Base-by-base conservation (phyloP, 805 yeast genomes). In the Kluyveromyces lactis region DNA sequence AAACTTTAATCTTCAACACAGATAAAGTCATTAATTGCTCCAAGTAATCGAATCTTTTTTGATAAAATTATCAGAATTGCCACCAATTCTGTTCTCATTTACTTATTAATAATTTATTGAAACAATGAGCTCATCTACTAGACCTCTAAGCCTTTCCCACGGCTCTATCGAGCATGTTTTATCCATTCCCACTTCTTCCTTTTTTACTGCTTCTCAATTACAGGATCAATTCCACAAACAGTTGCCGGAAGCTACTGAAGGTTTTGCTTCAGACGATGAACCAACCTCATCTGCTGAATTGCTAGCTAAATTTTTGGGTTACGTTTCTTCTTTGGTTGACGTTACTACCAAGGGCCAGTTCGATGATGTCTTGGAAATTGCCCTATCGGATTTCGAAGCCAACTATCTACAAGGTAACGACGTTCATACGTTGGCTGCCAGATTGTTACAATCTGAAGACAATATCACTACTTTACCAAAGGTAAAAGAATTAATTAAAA, bases 111-210 rank as follows among this genome's bases (percentile, higher is more conserved):
- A 21, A 21, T 21, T 21, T 21, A 21, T 21, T 21, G 24, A 21
- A 21, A 21, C 8, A 23, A 42, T 38, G 42, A 38, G 42, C 31
- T 29, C 71, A 15, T 67, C 83, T 12, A 61, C 75, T 52, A 77
- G 97, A 68, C 95, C 97, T 26, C 72, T 92, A 58, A 79, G 79
- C 40, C 72, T 92, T 52, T 66, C 79, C 43, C 95, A 86, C 57
- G 97, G 96, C 42, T 67, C 84, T 15, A 76, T 90, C 42, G 97
- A 90, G 68, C 86, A 87, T 62, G 81, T 90, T 16, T 68, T 90
- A 39, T 72, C 89, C 54, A 87, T 92, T 41, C 95, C 97, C 36
- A 79, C 92, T 29, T 75, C 78, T 41, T 71, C 80, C 40, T 82
- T 84, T 57, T 76, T 86, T 53, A 75, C 79, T 53, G 85, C 85